A percentile compares a stretch with the other conserved stretches of the same genome.
Evolutionary conservation across 2,329 filamentous ascomycete genomes (phyloP).

Genomic region (Sclerotinia borealis): DNA sequence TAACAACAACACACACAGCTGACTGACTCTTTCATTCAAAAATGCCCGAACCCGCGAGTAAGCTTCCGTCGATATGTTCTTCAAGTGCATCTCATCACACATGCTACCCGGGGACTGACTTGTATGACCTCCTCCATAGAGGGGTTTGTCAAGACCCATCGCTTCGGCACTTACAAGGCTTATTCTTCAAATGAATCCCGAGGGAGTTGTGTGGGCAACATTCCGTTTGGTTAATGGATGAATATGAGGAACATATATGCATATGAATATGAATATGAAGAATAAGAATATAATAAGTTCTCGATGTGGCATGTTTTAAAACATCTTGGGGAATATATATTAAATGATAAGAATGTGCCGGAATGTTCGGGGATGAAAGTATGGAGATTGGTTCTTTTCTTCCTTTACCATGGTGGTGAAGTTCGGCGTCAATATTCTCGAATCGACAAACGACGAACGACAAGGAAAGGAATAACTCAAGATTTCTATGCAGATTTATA

Average conservation of each 20-base stretch:
- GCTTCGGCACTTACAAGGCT: slow-evolving; percentile 20
- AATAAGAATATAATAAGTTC: background rate
- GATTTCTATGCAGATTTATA: background rate
- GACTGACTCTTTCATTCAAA: too few species aligned
- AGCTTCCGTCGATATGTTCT: too few species aligned
- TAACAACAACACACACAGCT: too few species aligned
- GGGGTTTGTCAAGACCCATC: background rate
- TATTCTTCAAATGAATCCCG: slow-evolving; percentile 16
- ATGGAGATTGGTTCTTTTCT: background rate
- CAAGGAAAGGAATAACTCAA: background rate
- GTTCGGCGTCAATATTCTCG: background rate
- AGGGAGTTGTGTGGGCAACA: slow-evolving; percentile 15
- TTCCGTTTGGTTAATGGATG: background rate
- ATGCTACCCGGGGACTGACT: too few species aligned
- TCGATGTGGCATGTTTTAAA: background rate
- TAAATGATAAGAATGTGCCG: background rate
- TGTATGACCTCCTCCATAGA: background rate
- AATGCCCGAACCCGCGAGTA: too few species aligned
- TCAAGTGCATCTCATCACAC: too few species aligned
- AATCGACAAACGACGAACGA: background rate
- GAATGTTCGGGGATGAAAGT: background rate
- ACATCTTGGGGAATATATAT: background rate
- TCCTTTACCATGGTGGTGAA: background rate
- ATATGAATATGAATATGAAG: too few species aligned
- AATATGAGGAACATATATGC: background rate